Evolutionary conservation across 306 rosid species (phyloP).

Genomic region (Luffa acutangula): DNA sequence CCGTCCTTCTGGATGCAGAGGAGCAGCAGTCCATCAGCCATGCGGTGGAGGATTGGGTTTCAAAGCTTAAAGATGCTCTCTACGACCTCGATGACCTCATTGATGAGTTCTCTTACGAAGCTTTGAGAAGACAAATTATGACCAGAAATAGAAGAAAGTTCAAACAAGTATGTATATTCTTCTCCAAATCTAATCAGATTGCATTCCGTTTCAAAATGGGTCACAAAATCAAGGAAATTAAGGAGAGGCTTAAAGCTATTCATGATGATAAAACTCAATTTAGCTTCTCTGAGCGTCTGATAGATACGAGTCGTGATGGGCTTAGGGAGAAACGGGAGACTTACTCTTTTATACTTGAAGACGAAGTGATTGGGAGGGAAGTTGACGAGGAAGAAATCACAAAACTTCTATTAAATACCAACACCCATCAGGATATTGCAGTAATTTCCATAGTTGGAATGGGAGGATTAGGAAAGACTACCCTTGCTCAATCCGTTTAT

Average conservation of each 20-base stretch:
- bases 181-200: background rate
- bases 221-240: background rate
- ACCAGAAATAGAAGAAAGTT: background rate
- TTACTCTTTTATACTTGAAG: background rate
- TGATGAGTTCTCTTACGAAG: conserved; percentile 1
- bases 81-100: conserved; percentile 1
- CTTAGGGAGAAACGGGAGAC: background rate
- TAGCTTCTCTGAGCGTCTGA: background rate
- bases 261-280: background rate
- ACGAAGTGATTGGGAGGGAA: conserved; percentile 7
- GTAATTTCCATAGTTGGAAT: conserved; percentile 7
- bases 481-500: conserved; percentile 9
- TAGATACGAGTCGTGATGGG: background rate
- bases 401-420: background rate
- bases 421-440: background rate
- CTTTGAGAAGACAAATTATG: background rate
- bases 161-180: background rate
- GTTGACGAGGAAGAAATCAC: background rate
- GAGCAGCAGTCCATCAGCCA: background rate
- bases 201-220: background rate
- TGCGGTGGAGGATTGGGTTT: conserved; percentile 9
- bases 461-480: conserved; percentile 16
- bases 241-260: background rate
- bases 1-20: conserved; percentile 11
- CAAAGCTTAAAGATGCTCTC: conserved; percentile 11